Percentiles rank a stretch among this genome's conserved stretches.
phyloP scores from a whole-genome alignment of 768 basidiomycete genomes.

The Scleroderma citrinum region DNA sequence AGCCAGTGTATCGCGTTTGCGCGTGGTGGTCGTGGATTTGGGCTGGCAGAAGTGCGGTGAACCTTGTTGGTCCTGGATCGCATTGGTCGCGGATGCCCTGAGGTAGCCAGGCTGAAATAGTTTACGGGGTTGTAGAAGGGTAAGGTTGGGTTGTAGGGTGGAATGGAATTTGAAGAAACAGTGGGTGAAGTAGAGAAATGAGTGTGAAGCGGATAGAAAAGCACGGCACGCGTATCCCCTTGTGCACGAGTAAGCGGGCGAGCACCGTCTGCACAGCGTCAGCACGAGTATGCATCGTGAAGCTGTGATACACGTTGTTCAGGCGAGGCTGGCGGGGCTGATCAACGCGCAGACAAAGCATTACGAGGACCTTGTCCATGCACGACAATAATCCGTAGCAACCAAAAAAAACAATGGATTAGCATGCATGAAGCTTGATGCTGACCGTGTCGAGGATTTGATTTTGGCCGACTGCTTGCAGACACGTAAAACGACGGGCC shows the following conservation, averaged over 20 bases:
- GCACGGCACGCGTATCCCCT: conserved; percentile 19
- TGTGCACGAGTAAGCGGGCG: conserved; percentile 18
- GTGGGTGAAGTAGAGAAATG: conserved; percentile 5
- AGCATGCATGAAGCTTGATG: not conserved
- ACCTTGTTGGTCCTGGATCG: conserved; percentile 19
- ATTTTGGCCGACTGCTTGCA: too few species aligned
- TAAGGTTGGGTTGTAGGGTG: conserved; percentile 1
- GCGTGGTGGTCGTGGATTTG: conserved; percentile 26
- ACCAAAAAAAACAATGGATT: not conserved
- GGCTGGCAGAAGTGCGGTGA: conserved; percentile 19
- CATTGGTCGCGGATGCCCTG: conserved; percentile 13
- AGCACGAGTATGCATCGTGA: conserved; percentile 29
- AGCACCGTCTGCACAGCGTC: conserved; percentile 18
- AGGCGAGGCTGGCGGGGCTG: conserved; percentile 15
- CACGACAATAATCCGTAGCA: not conserved
- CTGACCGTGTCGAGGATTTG: too few species aligned
- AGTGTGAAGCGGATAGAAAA: conserved; percentile 14
- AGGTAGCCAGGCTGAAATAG: conserved; percentile 8
- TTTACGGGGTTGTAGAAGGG: conserved; percentile 7
- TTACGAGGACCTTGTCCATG: not conserved
- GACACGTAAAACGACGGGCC: too few species aligned
- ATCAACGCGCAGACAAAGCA: not conserved
- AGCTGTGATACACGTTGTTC: conserved; percentile 21
- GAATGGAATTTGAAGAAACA: conserved; percentile 2
- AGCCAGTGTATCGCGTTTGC: conserved; percentile 60